A percentile compares a stretch with the other conserved stretches of the same genome.
phyloP scores from a whole-genome alignment of 2,329 filamentous ascomycete species.

The Colletotrichum ledebouriae region DNA sequence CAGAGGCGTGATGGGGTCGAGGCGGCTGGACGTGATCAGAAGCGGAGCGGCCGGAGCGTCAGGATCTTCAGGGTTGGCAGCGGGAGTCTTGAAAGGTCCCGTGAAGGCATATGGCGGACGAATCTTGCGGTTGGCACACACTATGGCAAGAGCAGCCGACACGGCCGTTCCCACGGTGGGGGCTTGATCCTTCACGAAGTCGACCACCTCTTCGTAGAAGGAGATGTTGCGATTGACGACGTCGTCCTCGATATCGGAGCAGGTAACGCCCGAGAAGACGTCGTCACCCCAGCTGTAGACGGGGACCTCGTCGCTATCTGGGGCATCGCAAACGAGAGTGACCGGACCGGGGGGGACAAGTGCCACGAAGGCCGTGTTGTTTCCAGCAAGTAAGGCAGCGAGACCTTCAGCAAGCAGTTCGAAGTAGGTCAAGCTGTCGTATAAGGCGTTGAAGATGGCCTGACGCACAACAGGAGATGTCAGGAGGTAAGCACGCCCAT shows the following conservation, averaged over 20 bases:
- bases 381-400: slow-evolving; percentile 45
- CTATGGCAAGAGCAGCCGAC: slow-evolving; percentile 48
- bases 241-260: slow-evolving; percentile 48
- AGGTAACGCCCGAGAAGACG: slow-evolving; percentile 48
- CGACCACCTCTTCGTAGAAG: slow-evolving; percentile 40
- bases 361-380: slow-evolving; percentile 42
- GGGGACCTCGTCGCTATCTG: neutral
- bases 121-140: slow-evolving; percentile 50
- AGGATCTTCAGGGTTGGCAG: slow-evolving; percentile 23
- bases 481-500: slow-evolving; percentile 46
- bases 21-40: slow-evolving; percentile 53
- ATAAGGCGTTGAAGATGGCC: slow-evolving; percentile 48
- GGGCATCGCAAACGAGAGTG: neutral
- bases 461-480: slow-evolving; percentile 48
- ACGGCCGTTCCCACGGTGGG: slow-evolving; percentile 43
- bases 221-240: slow-evolving; percentile 24
- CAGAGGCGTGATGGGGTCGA: slow-evolving; percentile 57
- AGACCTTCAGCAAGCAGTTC: slow-evolving; percentile 40
- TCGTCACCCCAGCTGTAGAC: slow-evolving; percentile 42
- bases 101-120: slow-evolving; percentile 51
- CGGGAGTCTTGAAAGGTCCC: slow-evolving; percentile 40
- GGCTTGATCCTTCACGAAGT: slow-evolving; percentile 38
- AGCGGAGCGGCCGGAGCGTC: slow-evolving; percentile 52
- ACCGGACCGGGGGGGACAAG: neutral
- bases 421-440: slow-evolving; percentile 46